Conservation (phyloP, 495 filamentous ascomycete genomes). For the Saxophila tyrrhenica region DNA sequence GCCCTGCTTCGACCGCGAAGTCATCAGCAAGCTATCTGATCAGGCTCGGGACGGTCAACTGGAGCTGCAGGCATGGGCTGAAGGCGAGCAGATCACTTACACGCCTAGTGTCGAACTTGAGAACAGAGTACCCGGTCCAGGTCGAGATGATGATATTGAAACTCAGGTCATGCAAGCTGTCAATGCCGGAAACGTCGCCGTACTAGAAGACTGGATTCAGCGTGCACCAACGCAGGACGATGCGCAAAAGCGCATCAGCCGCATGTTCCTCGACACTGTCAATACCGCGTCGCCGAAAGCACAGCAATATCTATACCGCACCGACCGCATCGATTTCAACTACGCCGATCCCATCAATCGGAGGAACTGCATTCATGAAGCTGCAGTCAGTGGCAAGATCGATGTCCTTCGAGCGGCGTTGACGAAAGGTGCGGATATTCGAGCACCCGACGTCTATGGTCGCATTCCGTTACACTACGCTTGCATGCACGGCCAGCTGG, state of each 20-base stretch:
- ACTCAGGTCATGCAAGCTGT: slow-evolving; percentile 80
- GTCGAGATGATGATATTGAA: slow-evolving; percentile 72
- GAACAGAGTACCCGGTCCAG: slow-evolving; percentile 28
- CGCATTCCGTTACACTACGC: slow-evolving; percentile 91
- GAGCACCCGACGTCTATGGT: slow-evolving; percentile 80
- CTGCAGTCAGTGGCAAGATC: slow-evolving; percentile 73
- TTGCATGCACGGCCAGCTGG: slow-evolving; percentile 81
- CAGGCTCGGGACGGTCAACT: slow-evolving; percentile 87
- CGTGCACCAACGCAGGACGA: slow-evolving; percentile 45
- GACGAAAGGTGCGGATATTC: slow-evolving; percentile 56
- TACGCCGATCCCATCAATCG: slow-evolving; percentile 96
- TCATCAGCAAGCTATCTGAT: slow-evolving; percentile 92
- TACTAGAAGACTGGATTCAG: slow-evolving; percentile 51
- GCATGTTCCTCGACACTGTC: slow-evolving; percentile 79
- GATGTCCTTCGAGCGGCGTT: slow-evolving; percentile 68
- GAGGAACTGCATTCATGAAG: slow-evolving; percentile 89
- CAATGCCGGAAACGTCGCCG: slow-evolving; percentile 54
- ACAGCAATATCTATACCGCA: slow-evolving; percentile 63
- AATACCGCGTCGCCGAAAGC: slow-evolving; percentile 72
- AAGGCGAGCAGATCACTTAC: slow-evolving; percentile 78
- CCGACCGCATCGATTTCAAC: slow-evolving; percentile 70
- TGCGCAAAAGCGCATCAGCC: slow-evolving; percentile 61
- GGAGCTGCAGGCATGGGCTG: slow-evolving; percentile 90
- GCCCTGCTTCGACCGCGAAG: slow-evolving; percentile 91
- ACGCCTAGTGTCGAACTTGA: slow-evolving; percentile 30